A percentile compares a stretch with the other conserved stretches of the same genome.
phyloP scores from a whole-genome alignment of 371 early-diverging fungal species.

The Saksenaea vasiformis region DNA sequence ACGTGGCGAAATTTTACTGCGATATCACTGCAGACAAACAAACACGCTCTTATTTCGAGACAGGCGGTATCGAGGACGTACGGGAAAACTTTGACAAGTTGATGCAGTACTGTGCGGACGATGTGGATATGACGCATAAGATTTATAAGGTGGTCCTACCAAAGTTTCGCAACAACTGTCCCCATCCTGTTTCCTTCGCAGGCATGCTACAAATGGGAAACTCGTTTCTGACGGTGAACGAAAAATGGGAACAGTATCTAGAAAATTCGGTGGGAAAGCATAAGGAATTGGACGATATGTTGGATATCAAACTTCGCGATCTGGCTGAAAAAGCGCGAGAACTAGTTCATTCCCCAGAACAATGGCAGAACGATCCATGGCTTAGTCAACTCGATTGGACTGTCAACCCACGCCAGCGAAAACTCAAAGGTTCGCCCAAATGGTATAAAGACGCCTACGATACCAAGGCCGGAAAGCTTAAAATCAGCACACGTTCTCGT shows the following conservation, averaged over 20 bases:
- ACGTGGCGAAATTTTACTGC: slow-evolving; percentile 83
- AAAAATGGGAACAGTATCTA: slow-evolving; percentile 76
- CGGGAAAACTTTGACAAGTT: slow-evolving; percentile 60
- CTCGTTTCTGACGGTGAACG: slow-evolving; percentile 80
- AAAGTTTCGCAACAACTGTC: slow-evolving; percentile 77
- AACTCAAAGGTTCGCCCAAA: slow-evolving; percentile 75
- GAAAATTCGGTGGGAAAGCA: slow-evolving; percentile 59
- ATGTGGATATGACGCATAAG: slow-evolving; percentile 79
- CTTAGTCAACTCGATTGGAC: slow-evolving; percentile 87
- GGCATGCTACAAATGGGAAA: slow-evolving; percentile 91
- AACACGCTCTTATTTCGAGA: slow-evolving; percentile 68
- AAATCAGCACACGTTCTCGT: slow-evolving; percentile 73
- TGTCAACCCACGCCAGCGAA: slow-evolving; percentile 45
- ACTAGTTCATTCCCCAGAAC: slow-evolving; percentile 25
- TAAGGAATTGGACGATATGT: slow-evolving; percentile 50
- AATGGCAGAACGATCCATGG: slow-evolving; percentile 76
- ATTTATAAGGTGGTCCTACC: slow-evolving; percentile 76
- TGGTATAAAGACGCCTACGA: slow-evolving; percentile 90
- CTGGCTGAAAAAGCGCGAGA: slow-evolving; percentile 74
- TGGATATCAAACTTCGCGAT: slow-evolving; percentile 61
- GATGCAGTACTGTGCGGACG: slow-evolving; percentile 89
- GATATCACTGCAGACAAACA: slow-evolving; percentile 75
- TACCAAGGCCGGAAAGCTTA: slow-evolving; percentile 50
- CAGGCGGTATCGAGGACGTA: slow-evolving; percentile 59
- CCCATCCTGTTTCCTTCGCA: slow-evolving; percentile 92